Conservation (phyloP, 805 yeast genomes). For the Metschnikowia borealis region DNA sequence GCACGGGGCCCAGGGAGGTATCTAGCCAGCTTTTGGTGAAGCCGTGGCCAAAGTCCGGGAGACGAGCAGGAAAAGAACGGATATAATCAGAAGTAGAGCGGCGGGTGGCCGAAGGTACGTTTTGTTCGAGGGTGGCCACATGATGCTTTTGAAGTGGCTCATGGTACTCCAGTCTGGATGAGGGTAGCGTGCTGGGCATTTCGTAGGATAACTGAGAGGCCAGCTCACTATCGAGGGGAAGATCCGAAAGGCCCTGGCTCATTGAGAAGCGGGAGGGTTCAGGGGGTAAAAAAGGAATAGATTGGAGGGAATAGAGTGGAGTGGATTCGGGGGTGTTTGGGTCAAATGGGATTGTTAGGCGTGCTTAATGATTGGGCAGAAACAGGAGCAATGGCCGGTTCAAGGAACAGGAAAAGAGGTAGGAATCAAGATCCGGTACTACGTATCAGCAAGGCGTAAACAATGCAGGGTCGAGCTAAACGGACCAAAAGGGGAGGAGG, state of each 20-base stretch:
- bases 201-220: slow-evolving; percentile 9
- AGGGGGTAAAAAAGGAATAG: neutral
- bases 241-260: slow-evolving; percentile 12
- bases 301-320: neutral
- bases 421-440: too few relatives aligned
- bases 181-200: slow-evolving; percentile 2
- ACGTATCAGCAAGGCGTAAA: neutral
- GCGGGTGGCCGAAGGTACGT: neutral
- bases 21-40: slow-evolving; percentile 9
- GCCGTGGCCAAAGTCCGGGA: slow-evolving; percentile 4
- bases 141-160: neutral
- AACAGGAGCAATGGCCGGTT: neutral
- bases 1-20: neutral
- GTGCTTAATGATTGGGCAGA: neutral
- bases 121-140: neutral
- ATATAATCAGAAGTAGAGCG: neutral
- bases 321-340: neutral
- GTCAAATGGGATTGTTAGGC: neutral
- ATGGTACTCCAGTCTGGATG: slow-evolving; percentile 1
- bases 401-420: too few relatives aligned
- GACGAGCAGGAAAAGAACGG: neutral
- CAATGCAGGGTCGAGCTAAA: too few relatives aligned
- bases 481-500: neutral
- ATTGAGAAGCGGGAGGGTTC: neutral
- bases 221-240: slow-evolving; percentile 6